Conservation (phyloP, 1,139 yeast species). For the Torulaspora globosa region DNA sequence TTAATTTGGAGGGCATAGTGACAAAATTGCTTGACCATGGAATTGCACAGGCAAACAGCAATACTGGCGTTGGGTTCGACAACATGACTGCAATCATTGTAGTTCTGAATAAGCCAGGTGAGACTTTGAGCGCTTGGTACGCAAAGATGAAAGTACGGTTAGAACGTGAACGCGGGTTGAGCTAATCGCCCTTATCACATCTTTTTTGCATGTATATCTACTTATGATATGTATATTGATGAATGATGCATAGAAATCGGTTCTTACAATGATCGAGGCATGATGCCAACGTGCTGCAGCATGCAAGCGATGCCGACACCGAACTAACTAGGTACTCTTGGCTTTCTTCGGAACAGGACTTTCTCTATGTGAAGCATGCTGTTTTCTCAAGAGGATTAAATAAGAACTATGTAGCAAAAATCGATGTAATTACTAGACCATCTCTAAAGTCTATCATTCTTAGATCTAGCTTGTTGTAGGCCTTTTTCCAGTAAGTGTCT, state of each 20-base stretch:
- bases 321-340: no score
- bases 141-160: slow-evolving; percentile 47
- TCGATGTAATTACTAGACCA: no score
- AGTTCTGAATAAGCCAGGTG: slow-evolving; percentile 49
- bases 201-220: slow-evolving; percentile 4
- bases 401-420: no score
- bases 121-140: slow-evolving; percentile 56
- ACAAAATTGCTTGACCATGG: slow-evolving; percentile 62
- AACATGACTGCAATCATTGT: slow-evolving; percentile 70
- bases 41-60: slow-evolving; percentile 65
- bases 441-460: no score
- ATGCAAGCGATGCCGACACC: no score
- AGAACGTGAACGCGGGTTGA: slow-evolving; percentile 44
- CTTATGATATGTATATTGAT: slow-evolving; percentile 2
- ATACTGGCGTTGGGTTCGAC: slow-evolving; percentile 76
- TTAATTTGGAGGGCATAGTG: slow-evolving; percentile 54
- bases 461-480: no score
- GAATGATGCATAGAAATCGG: neutral
- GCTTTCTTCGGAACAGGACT: no score
- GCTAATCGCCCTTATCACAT: neutral
- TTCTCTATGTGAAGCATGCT: no score
- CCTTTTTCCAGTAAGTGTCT: neutral
- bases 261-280: no score
- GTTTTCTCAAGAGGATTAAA: no score
- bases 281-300: no score